Base-by-base conservation (phyloP, 2,329 filamentous ascomycete species). In the Colletotrichum musicola region DNA sequence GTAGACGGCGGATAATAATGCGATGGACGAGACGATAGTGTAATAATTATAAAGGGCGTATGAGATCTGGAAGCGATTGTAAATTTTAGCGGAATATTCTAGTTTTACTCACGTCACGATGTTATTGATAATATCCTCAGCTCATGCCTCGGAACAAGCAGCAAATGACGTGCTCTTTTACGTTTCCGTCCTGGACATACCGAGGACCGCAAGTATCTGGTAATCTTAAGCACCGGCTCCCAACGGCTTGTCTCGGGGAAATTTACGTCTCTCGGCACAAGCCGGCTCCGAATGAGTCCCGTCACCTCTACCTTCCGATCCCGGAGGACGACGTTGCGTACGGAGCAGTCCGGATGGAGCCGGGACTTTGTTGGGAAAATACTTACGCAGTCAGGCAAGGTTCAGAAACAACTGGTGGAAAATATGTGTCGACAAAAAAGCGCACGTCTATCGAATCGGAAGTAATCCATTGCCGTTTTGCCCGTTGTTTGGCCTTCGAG, bases 231-330 rank as follows among this genome's bases (percentile, higher is more conserved):
- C 30, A 9, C 7, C 7, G 9, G 9, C 30, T 10, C 30, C 30
- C 30, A 35, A 35, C 30, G 30, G 30, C 30, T 35, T 10, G 30
- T 35, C 30, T 46, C 42, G 16, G 42, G 12, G 16, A 46, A 46
- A 9, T 4, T 2, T n/a, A n/a, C 40, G 40, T 14, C 16, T 49
- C 13, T 68, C 65, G 65, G 61, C 65, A 44, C 30, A 68, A 64
- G 38, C n/a, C 42, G 60, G 61, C 46, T 46, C 49, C 53, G 54
- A 4, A n/a, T 42, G 18, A 51, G 59, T 16, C 59, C 35, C 6
- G 9, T 35, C 30, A 35, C 10, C 30, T 35, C 6, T 9, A 40
- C 10, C 30, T 58, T 59, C 65, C 65, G 61, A 68, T 60, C 30
- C 46, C 65, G 61, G 61, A 35, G 30, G 30, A 35, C 30, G 30